Evolutionary conservation across 2,329 filamentous ascomycete species (phyloP), one percentile per base, ranked within the genome.

Genomic region (Incumbomyces lentus): DNA sequence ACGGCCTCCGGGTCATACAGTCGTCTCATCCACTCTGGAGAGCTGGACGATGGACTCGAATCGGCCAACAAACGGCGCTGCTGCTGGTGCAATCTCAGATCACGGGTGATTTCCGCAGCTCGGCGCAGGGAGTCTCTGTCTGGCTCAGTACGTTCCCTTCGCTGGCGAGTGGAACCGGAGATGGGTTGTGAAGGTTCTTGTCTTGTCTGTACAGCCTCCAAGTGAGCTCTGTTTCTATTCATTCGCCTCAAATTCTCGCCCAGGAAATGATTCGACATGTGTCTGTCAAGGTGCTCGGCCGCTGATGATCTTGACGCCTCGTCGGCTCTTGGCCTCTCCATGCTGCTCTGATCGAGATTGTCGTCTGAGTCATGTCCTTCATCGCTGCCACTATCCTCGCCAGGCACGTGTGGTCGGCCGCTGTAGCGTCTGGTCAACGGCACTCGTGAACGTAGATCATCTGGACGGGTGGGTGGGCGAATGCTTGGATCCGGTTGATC

Each of bases 351-450:
- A 16, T 22, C 14, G 12, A 14, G n/a, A n/a, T 16, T 40, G 3
- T 26, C 26, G 3, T 19, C 18, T 16, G 12, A 17, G 18, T 45
- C 42, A 2, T 38, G 17, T 31, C 38, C 42, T 12, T 30, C 34
- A 2, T 45, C 42, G 26, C 42, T 45, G 3, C 42, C 42, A 31
- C 33, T 37, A 18, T 45, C 42, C 38, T 45, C 42, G 10, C 42
- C 42, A n/a, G 42, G 42, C 4, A 45, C 26, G 19, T 45, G 42
- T 10, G 42, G 42, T 14, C 42, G 11, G 11, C 42, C 42, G 30
- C 42, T 45, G 22, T 45, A 45, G 2, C 14, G 33, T 30, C 42
- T 37, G 8, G 42, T 37, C 7, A 45, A 35, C 5, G 42, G 42
- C 6, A 38, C 34, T 29, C 40, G 22, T 42, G 33, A 37, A 32